Evolutionary conservation across 169 alveolate genomes (phyloP), one percentile per base, ranked within the genome.

Genomic region (Babesia divergens): DNA sequence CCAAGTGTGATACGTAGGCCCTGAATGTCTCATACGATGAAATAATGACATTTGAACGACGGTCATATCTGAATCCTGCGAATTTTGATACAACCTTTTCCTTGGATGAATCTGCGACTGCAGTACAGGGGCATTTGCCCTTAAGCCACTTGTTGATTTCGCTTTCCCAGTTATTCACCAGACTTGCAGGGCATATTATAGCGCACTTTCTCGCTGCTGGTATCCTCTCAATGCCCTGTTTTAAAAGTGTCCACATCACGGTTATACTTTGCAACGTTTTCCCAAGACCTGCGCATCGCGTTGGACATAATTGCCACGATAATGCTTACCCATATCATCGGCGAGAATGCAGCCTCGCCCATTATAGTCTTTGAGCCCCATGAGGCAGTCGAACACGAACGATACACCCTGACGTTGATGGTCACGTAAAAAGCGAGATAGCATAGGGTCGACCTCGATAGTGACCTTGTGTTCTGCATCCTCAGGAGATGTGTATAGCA

Each of bases 11-110:
- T 16, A 80, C 91, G 70, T 94, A 95, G 65, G 82, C 89, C 43
- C 97, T 84, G 84, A 94, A 95, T 29, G 97, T 89, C 62, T 95
- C 98, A 75, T 95, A 95, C 29, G 96, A 90, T 16, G 97, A 89
- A 11, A 95, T 89, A n/a, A 95, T 65, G 37, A 94, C 91, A 46
- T 89, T 74, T 11, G 95, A 84, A 77, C 46, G 68, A 11, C 83
- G 65, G 46, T 91, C 96, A 55, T 90, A 93, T 55, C 86, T 89
- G 83, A 93, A 93, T 16, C 97, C 96, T 35, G 90, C 91, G 62
- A 93, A 93, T 22, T 86, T 82, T n/a, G 95, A 89, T 16, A 92
- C 88, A 31, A 93, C 95, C 47, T 93, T 93, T 52, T 93, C 95
- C 50, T 86, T 88, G 35, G 93, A 94, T 59, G 76, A 84, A 32